These are phyloP conservation scores for Pleurotus sapidus DNA, from an alignment of 768 basidiomycete genomes.

Conservation along the genomic window DNA sequence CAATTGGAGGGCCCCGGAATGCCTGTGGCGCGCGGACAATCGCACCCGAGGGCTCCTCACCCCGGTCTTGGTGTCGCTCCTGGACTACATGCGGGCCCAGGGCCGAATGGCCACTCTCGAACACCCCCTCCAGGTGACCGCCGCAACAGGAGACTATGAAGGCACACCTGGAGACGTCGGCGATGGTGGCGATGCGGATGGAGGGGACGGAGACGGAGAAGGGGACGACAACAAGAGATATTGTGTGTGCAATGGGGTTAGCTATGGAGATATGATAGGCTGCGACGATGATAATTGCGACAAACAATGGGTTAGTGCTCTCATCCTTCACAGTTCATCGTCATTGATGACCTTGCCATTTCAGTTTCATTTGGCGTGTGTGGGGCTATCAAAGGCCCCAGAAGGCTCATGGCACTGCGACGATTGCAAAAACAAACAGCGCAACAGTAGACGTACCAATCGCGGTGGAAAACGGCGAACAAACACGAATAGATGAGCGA, in stretches of 20 bases:
- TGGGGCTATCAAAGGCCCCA: slow-evolving; percentile 63
- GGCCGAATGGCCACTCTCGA: not conserved
- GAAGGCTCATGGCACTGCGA: slow-evolving; percentile 79
- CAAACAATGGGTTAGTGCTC: slow-evolving; percentile 81
- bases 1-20: slow-evolving; percentile 78
- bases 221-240: slow-evolving; percentile 68
- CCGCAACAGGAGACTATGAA: slow-evolving; percentile 8
- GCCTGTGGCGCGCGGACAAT: slow-evolving; percentile 54
- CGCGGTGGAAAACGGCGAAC: slow-evolving; percentile 47
- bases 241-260: slow-evolving; percentile 81
- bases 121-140: slow-evolving; percentile 2
- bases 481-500: slow-evolving; percentile 2
- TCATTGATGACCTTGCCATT: not conserved
- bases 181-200: slow-evolving; percentile 33
- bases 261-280: slow-evolving; percentile 94
- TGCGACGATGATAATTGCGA: slow-evolving; percentile 83
- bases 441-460: slow-evolving; percentile 46
- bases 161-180: not conserved
- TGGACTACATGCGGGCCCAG: not conserved
- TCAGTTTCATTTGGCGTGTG: slow-evolving; percentile 81
- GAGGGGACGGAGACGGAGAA: slow-evolving; percentile 57
- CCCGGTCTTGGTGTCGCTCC: slow-evolving; percentile 9
- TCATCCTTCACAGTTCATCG: slow-evolving; percentile 6
- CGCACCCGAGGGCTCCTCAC: not conserved
- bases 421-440: slow-evolving; percentile 51